Evolutionary conservation across 495 filamentous ascomycete species (phyloP).

Genomic region (Aspergillus homomorphus): DNA sequence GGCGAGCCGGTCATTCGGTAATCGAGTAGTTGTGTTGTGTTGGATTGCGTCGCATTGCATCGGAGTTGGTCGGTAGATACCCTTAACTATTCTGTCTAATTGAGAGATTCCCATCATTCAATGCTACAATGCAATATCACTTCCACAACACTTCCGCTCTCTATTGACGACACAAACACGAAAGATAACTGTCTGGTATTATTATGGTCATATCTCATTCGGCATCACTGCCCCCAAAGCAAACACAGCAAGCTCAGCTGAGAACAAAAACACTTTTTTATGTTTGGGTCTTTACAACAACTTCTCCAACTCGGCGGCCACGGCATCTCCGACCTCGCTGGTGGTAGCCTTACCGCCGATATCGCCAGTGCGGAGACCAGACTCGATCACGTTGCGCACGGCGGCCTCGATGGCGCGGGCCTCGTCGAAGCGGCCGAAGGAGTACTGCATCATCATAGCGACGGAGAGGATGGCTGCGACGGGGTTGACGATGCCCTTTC

Average conservation of each 20-base stretch:
- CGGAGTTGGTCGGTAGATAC: slow-evolving; percentile 28
- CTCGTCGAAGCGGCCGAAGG: slow-evolving; percentile 47
- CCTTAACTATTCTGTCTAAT: slow-evolving; percentile 19
- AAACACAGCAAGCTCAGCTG: background rate
- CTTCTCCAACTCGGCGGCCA: slow-evolving; percentile 49
- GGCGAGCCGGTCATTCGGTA: slow-evolving; percentile 55
- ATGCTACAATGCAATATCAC: too few species aligned
- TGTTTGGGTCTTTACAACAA: slow-evolving; percentile 33
- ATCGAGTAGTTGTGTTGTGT: background rate
- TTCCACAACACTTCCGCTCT: too few species aligned
- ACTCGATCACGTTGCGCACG: slow-evolving; percentile 50
- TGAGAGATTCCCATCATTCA: too few species aligned
- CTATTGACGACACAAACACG: too few species aligned
- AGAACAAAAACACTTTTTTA: slow-evolving; percentile 15
- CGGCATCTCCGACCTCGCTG: slow-evolving; percentile 51
- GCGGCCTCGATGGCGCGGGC: slow-evolving; percentile 52
- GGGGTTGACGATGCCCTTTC: slow-evolving; percentile 81
- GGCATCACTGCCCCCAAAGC: slow-evolving; percentile 2
- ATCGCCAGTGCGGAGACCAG: slow-evolving; percentile 52
- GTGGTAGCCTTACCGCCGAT: slow-evolving; percentile 54
- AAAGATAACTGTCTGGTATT: background rate
- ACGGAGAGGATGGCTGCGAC: slow-evolving; percentile 54
- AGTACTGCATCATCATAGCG: slow-evolving; percentile 57
- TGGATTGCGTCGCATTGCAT: background rate
- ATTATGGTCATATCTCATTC: slow-evolving; percentile 18